These are phyloP conservation scores for Penicillium sp. DNA, from an alignment of 2,329 filamentous ascomycete species.

Conservation along the genomic window DNA sequence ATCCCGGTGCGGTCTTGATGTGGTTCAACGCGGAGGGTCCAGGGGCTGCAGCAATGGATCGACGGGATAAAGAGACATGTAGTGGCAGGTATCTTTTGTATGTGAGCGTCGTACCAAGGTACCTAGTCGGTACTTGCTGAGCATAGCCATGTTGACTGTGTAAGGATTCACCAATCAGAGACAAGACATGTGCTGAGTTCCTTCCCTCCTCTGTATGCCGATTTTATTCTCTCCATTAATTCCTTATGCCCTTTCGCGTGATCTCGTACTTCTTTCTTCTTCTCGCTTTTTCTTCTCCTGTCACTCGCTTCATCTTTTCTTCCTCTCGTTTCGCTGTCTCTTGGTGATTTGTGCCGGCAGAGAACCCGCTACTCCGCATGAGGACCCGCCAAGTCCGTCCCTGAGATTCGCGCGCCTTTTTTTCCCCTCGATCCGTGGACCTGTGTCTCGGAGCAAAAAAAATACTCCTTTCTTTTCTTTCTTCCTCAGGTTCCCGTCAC, in stretches of 20 bases:
- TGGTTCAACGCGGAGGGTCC: not conserved
- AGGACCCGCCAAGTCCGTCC: slow-evolving; percentile 5
- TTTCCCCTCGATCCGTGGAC: slow-evolving; percentile 3
- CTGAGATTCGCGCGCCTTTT: slow-evolving; percentile 3
- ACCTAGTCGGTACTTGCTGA: not conserved
- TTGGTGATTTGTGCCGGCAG: not conserved
- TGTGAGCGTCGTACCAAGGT: not conserved
- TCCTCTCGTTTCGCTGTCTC: not conserved
- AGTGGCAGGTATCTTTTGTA: not conserved
- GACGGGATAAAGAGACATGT: not conserved
- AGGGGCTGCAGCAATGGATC: not conserved
- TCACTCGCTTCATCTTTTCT: not conserved
- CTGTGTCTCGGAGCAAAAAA: slow-evolving; percentile 1
- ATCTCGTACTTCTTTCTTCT: not conserved
- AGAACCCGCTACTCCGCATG: slow-evolving; percentile 4
- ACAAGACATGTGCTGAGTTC: not conserved
- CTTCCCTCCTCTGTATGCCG: not conserved
- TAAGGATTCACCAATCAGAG: not conserved
- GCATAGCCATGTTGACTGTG: not conserved
- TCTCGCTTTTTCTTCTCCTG: not conserved
- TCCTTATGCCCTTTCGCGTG: not conserved
- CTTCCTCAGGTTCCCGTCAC: slow-evolving; percentile 4
- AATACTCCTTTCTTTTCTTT: not conserved
- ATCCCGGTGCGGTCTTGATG: not conserved
- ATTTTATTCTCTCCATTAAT: not conserved